A percentile compares a stretch with the other conserved stretches of the same genome.
Conservation (phyloP, 2,329 filamentous ascomycete species). For the Venturia effusa region DNA sequence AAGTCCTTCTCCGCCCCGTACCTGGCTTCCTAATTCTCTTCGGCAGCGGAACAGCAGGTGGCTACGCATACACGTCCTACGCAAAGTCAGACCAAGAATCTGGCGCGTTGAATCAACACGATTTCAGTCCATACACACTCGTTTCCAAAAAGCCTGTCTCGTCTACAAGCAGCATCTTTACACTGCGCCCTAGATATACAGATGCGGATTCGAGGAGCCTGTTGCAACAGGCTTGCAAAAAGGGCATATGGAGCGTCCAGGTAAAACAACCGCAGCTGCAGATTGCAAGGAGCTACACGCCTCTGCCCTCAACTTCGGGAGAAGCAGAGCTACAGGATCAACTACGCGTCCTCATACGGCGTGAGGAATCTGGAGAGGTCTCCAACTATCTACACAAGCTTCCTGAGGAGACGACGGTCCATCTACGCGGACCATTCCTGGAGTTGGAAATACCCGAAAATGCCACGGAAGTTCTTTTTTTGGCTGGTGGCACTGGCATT, state of each 20-base stretch:
- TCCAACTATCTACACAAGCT: constrained; percentile 67
- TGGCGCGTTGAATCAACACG: constrained; percentile 41
- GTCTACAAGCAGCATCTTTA: constrained; percentile 58
- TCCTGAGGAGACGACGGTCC: constrained; percentile 50
- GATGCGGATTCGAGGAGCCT: constrained; percentile 31
- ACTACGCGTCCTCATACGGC: constrained; percentile 60
- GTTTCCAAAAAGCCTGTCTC: constrained; percentile 51
- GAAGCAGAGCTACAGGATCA: background rate
- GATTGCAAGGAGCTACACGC: constrained; percentile 85
- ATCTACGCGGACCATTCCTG: constrained; percentile 66
- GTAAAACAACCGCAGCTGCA: constrained; percentile 91
- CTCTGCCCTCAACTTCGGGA: constrained; percentile 46
- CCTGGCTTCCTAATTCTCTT: background rate
- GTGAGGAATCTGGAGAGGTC: constrained; percentile 70
- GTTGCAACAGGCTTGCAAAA: constrained; percentile 2
- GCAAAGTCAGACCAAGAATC: constrained; percentile 11
- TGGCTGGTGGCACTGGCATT: constrained; percentile 88
- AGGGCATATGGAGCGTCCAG: constrained; percentile 72
- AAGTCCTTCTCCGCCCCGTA: background rate
- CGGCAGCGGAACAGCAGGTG: constrained; percentile 3
- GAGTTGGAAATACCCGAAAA: constrained; percentile 51
- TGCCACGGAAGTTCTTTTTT: constrained; percentile 57
- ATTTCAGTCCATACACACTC: constrained; percentile 58
- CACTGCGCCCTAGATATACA: constrained; percentile 31
- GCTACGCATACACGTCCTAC: background rate